These are phyloP conservation scores for Apiotrichum mycotoxinovorans DNA, from an alignment of 1,284 basidiomycete genomes.

Conservation along the genomic window DNA sequence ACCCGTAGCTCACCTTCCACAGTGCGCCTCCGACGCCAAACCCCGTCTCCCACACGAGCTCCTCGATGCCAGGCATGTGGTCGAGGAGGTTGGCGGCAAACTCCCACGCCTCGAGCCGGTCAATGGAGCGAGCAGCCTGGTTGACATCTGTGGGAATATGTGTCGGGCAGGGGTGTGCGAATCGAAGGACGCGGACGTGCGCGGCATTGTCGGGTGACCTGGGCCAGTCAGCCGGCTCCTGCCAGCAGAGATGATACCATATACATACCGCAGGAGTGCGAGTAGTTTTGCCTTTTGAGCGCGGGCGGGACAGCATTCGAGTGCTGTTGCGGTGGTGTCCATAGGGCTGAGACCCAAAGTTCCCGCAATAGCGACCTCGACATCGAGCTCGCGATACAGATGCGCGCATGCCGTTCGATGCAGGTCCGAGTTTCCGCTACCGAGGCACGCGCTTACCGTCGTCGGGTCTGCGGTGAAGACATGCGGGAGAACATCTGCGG, in stretches of 20 bases:
- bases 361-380: constrained; percentile 16
- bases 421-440: constrained; percentile 5
- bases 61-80: constrained; percentile 7
- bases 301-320: constrained; percentile 12
- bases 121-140: constrained; percentile 8
- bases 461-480: constrained; percentile 2
- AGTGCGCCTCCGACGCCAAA: constrained; percentile 15
- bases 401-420: not conserved
- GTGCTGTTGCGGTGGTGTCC: not conserved
- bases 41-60: constrained; percentile 18
- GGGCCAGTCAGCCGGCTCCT: not conserved
- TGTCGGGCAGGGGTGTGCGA: constrained; percentile 15
- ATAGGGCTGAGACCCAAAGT: constrained; percentile 2
- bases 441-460: not conserved
- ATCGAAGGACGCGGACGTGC: constrained; percentile 14
- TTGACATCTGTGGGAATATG: constrained; percentile 9
- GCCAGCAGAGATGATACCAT: too few species aligned
- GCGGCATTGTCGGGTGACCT: constrained; percentile 10
- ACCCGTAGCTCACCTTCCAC: constrained; percentile 13
- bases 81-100: constrained; percentile 11
- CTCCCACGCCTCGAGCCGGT: constrained; percentile 16
- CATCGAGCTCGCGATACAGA: constrained; percentile 13
- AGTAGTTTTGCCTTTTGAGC: constrained; percentile 6
- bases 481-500: constrained; percentile 12
- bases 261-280: constrained; percentile 8